Percentiles rank a stretch among this genome's conserved stretches.
Evolutionary conservation across 2,329 filamentous ascomycete species (phyloP).

Genomic region (Neofusicoccum ribis): DNA sequence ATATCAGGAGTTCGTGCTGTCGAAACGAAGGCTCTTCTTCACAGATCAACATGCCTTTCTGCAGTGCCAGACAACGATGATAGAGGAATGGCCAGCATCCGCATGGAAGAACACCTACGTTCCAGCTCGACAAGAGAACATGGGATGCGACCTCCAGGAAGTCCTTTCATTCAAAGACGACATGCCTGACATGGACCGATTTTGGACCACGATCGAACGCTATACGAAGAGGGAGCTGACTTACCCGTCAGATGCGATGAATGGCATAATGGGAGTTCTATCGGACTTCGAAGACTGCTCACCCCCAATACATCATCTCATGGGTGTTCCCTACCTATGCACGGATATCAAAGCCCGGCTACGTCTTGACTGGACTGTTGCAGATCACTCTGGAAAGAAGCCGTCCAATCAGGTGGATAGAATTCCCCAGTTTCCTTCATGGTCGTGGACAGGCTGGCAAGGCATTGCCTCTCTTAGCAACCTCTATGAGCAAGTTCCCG

Average conservation of each 20-base stretch:
- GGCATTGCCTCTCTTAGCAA: no score
- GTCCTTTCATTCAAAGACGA: not conserved
- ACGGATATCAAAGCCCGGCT: no score
- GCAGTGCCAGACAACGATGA: not conserved
- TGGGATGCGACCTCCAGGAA: not conserved
- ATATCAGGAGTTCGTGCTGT: constrained; percentile 21
- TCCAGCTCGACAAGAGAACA: not conserved
- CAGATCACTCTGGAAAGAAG: no score
- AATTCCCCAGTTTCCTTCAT: no score
- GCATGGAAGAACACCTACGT: not conserved
- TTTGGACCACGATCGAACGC: not conserved
- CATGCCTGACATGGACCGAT: not conserved
- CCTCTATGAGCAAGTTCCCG: no score
- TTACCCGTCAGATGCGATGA: not conserved
- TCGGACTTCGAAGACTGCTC: not conserved
- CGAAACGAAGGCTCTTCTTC: constrained; percentile 14
- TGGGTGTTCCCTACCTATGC: not conserved
- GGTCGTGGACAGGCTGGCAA: no score
- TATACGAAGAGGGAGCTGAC: not conserved
- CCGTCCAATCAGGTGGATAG: no score
- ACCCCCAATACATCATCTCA: not conserved
- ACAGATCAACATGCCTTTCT: not conserved
- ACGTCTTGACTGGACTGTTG: no score
- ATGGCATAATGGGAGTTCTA: not conserved
- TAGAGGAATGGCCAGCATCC: not conserved